Base-by-base conservation (phyloP, 768 basidiomycete genomes). In the Cystobasidium ongulense region DNA sequence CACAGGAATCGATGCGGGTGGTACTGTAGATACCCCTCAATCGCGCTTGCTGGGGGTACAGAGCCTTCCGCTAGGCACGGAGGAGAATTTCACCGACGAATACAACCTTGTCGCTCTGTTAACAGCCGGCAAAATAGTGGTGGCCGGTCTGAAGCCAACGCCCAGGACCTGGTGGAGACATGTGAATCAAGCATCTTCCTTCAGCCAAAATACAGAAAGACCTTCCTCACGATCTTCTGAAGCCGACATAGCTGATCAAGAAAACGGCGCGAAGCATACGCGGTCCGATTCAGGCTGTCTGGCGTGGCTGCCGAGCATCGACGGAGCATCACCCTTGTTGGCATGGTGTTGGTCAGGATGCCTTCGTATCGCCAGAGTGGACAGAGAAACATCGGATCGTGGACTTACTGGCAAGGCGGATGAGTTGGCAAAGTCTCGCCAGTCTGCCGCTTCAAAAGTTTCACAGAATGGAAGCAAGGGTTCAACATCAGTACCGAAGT, bases 131-230 rank as follows among this genome's bases (percentile, higher is more conserved):
- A 99, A 99, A 80, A 83, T 98, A 1, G 90, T 99, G 15, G 86
- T 98, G 39, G 92, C 98, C 11, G 93, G 93, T 4, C 80, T 99
- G 75, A 93, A 91, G 77, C 96, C 96, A 1, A 85, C 87, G 0
- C 91, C 96, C 8, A 88, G 90, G 79, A 99, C 94, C 0, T 97
- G 93, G 92, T 89, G 78, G 72, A 77, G 82, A 21, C 78, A 77
- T 33, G 73, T 81, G 63, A 62, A 81, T 46, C 76, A 73, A 33
- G 73, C 27, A 10, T 59, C 15, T n/a, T 10, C 5, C 41, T 33
- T 27, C 38, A 35, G 29, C 57, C 29, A 27, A 31, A 59, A 21
- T 15, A 59, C 25, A 3, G 57, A 5, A 21, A 27, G 23, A 17
- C 25, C 25, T 10, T 59, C 29, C 4, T 59, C 33, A 15, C 57